These are phyloP conservation scores for Kluyveromyces nonfermentans DNA, from an alignment of 805 yeast genomes.

Conservation along the genomic window DNA sequence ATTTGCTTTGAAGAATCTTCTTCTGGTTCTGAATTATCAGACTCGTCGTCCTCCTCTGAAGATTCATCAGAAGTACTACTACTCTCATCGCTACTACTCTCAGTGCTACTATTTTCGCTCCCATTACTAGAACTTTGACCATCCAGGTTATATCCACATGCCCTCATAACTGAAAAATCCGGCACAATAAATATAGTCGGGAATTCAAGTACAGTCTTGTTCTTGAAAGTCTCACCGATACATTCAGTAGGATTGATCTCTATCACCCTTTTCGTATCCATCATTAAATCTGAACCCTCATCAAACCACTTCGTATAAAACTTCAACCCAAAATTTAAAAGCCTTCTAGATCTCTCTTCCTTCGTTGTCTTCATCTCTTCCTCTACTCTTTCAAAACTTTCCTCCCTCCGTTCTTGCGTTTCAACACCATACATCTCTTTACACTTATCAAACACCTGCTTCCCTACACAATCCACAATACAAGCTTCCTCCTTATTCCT, in stretches of 20 bases:
- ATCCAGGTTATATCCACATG: neutral
- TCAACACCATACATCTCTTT: constrained; percentile 11
- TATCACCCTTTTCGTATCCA: constrained; percentile 32
- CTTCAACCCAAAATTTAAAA: constrained; percentile 11
- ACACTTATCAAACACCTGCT: constrained; percentile 22
- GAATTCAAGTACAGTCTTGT: constrained; percentile 60
- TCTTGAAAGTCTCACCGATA: constrained; percentile 42
- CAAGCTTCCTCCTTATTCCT: constrained; percentile 28
- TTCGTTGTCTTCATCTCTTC: neutral
- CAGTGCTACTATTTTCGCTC: neutral
- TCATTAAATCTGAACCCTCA: constrained; percentile 20
- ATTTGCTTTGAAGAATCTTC: constrained; percentile 12
- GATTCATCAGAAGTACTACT: neutral
- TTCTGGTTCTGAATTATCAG: constrained; percentile 2
- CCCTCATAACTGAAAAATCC: neutral
- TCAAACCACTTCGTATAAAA: constrained; percentile 27
- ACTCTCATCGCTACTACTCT: neutral
- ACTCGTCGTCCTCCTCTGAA: neutral
- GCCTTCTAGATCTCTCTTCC: constrained; percentile 10
- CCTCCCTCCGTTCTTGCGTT: constrained; percentile 4
- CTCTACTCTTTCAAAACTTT: constrained; percentile 9
- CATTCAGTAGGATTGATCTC: constrained; percentile 27
- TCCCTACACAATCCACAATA: constrained; percentile 26
- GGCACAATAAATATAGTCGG: constrained; percentile 52
- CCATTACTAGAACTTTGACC: neutral